Percentiles rank a stretch among this genome's conserved stretches.
Evolutionary conservation across 768 basidiomycete species (phyloP).

Genomic region (Suillus discolor): DNA sequence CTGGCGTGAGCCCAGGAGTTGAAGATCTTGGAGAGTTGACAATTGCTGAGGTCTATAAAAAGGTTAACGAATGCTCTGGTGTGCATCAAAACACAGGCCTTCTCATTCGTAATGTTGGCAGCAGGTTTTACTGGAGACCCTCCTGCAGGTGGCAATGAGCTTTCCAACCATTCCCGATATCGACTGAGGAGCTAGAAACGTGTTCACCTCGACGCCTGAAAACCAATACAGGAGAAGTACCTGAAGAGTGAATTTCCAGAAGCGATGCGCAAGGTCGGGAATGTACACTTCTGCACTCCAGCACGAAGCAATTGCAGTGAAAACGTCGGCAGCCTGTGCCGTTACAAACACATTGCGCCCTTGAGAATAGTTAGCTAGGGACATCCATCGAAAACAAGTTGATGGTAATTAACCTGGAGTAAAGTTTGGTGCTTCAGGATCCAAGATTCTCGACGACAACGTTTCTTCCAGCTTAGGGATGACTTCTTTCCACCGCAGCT

Average conservation of each 20-base stretch:
- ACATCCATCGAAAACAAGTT: neutral
- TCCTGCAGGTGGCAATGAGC: slow-evolving; percentile 41
- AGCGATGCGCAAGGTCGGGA: slow-evolving; percentile 77
- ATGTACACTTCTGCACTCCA: slow-evolving; percentile 90
- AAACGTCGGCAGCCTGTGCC: slow-evolving; percentile 66
- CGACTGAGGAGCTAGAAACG: slow-evolving; percentile 70
- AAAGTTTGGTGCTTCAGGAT: slow-evolving; percentile 30
- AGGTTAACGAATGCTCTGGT: neutral
- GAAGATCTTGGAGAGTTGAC: slow-evolving; percentile 42
- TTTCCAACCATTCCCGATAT: slow-evolving; percentile 79
- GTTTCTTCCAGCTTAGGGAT: slow-evolving; percentile 73
- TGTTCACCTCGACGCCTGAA: slow-evolving; percentile 6
- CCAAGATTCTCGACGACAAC: slow-evolving; percentile 47
- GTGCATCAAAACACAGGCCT: slow-evolving; percentile 22
- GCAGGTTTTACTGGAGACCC: slow-evolving; percentile 41
- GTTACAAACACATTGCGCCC: slow-evolving; percentile 49
- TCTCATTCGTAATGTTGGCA: slow-evolving; percentile 37
- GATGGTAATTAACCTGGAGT: slow-evolving; percentile 41
- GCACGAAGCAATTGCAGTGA: slow-evolving; percentile 73
- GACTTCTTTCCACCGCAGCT: slow-evolving; percentile 96
- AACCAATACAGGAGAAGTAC: slow-evolving; percentile 38
- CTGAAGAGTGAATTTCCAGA: slow-evolving; percentile 93
- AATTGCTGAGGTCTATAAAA: neutral
- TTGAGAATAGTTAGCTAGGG: slow-evolving; percentile 13
- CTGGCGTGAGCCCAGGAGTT: slow-evolving; percentile 53